Percentiles rank a stretch among this genome's conserved stretches.
phyloP scores from a whole-genome alignment of 2,329 filamentous ascomycete species.

The Sclerotinia sclerotiorum region DNA sequence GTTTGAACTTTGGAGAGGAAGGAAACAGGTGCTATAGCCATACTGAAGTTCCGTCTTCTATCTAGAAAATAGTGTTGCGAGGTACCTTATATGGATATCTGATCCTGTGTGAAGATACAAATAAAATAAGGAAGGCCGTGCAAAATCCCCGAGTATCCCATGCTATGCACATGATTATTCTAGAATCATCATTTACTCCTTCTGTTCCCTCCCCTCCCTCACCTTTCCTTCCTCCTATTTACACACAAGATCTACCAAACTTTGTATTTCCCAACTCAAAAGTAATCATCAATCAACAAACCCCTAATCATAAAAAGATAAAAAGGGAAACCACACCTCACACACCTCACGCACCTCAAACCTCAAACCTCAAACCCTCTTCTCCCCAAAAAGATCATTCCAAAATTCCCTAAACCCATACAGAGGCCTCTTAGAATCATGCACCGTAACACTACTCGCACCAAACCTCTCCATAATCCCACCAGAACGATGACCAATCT shows the following conservation, averaged over 20 bases:
- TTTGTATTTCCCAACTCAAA: no score
- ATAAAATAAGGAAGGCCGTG: no score
- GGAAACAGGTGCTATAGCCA: no score
- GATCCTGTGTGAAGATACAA: no score
- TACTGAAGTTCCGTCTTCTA: no score
- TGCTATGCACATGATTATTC: background rate
- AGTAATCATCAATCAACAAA: no score
- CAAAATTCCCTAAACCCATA: slow-evolving; percentile 91
- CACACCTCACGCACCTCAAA: background rate
- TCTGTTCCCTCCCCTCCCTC: background rate
- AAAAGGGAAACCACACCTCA: background rate
- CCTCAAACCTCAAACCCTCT: slow-evolving; percentile 16
- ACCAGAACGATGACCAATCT: slow-evolving; percentile 46
- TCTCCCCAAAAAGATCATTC: slow-evolving; percentile 65
- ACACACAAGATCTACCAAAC: no score
- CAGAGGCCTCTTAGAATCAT: slow-evolving; percentile 71
- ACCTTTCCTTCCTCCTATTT: no score
- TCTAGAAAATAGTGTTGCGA: no score
- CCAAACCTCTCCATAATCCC: slow-evolving; percentile 64
- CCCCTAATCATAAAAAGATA: no score
- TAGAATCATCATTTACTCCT: background rate
- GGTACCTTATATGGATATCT: no score
- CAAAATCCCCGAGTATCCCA: background rate
- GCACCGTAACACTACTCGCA: slow-evolving; percentile 57
- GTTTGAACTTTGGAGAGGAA: no score